Conservation (phyloP, 345 rosid species). For the Durio zibethinus region DNA sequence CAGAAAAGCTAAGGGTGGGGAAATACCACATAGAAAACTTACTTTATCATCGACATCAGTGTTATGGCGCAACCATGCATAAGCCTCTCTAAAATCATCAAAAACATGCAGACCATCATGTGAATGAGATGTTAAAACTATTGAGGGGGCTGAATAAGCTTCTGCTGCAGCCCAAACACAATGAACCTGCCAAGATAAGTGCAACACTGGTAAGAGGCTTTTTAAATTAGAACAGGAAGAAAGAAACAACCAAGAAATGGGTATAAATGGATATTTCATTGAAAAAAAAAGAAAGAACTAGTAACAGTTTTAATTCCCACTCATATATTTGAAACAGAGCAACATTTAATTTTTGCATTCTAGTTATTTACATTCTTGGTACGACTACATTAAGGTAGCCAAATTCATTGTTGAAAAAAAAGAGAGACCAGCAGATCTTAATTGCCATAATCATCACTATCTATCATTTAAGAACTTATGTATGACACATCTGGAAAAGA, state of each 20-base stretch:
- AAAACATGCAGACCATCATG: slow-evolving; percentile 87
- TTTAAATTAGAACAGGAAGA: not conserved
- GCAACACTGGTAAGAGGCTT: not conserved
- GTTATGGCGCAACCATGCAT: slow-evolving; percentile 92
- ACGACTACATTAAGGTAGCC: not conserved
- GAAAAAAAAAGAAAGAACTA: not conserved
- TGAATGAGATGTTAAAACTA: slow-evolving; percentile 78
- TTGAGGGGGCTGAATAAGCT: slow-evolving; percentile 99
- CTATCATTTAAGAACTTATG: not conserved
- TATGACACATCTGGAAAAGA: not conserved
- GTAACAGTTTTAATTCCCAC: not conserved
- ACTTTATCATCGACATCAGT: slow-evolving; percentile 99
- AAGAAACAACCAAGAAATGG: not conserved
- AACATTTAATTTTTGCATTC: not conserved
- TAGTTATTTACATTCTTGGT: not conserved
- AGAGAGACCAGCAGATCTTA: not conserved
- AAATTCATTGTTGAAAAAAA: not conserved
- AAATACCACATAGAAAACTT: slow-evolving; percentile 22
- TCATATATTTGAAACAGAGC: not conserved
- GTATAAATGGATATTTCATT: not conserved
- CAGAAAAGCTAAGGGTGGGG: not conserved
- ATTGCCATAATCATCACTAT: not conserved
- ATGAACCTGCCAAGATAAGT: slow-evolving; percentile 61
- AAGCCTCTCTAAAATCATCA: slow-evolving; percentile 99
- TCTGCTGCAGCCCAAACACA: slow-evolving; percentile 99